phyloP scores from a whole-genome alignment of 305 asterid genomes.

The Fraxinus baroniana region DNA sequence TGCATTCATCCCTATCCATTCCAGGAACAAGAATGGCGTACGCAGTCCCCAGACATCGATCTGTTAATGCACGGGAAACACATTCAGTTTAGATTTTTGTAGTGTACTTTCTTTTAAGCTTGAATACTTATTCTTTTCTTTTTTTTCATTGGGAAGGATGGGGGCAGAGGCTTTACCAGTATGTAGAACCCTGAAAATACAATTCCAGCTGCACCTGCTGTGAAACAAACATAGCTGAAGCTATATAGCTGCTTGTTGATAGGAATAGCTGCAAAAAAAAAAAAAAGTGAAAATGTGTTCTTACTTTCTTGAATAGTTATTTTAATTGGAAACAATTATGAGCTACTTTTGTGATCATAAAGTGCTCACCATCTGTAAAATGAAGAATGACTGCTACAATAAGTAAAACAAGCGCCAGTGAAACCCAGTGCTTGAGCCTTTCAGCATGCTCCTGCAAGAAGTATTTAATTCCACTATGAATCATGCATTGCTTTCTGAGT shows the following conservation, averaged over 20 bases:
- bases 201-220: slow-evolving; percentile 89
- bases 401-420: slow-evolving; percentile 60
- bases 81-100: neutral
- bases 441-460: slow-evolving; percentile 66
- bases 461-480: neutral
- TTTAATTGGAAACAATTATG: neutral
- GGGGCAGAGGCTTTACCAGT: slow-evolving; percentile 39
- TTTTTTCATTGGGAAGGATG: neutral
- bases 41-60: slow-evolving; percentile 67
- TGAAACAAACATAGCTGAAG: slow-evolving; percentile 81
- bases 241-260: slow-evolving; percentile 85
- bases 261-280: slow-evolving; percentile 60
- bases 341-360: neutral
- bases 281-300: neutral
- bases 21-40: slow-evolving; percentile 66
- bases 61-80: slow-evolving; percentile 31
- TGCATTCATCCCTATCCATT: slow-evolving; percentile 95
- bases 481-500: neutral
- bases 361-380: slow-evolving; percentile 65
- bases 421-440: slow-evolving; percentile 82
- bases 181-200: slow-evolving; percentile 69
- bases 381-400: slow-evolving; percentile 62
- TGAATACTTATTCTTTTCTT: neutral
- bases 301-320: neutral
- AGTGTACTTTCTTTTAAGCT: neutral